These are phyloP conservation scores for Penicillium sp. DNA, from an alignment of 2,329 filamentous ascomycete genomes.

Conservation along the genomic window DNA sequence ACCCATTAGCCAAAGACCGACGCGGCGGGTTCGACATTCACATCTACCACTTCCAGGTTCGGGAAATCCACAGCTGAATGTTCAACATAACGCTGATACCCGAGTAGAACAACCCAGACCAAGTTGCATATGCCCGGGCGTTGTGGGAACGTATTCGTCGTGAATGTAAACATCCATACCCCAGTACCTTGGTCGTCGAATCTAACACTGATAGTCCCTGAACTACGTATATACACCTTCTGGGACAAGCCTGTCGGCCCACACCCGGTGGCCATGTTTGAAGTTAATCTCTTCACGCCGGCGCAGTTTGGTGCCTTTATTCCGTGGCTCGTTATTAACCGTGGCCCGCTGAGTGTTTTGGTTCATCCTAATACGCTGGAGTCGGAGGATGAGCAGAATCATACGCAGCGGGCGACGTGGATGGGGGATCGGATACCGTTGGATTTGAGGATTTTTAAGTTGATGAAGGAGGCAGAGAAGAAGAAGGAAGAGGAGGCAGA, in stretches of 20 bases:
- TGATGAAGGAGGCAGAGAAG: constrained; percentile 25
- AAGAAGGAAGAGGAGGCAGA: constrained; percentile 13
- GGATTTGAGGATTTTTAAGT: constrained; percentile 39
- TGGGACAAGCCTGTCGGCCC: constrained; percentile 76
- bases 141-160: constrained; percentile 73
- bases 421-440: constrained; percentile 45
- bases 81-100: not conserved
- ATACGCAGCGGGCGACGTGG: constrained; percentile 45
- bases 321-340: constrained; percentile 75
- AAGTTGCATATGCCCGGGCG: constrained; percentile 63
- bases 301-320: constrained; percentile 86
- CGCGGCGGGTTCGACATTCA: constrained; percentile 80
- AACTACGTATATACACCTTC: constrained; percentile 73
- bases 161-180: constrained; percentile 58
- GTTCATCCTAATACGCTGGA: constrained; percentile 71
- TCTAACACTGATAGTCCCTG: constrained; percentile 59
- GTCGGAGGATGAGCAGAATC: constrained; percentile 50
- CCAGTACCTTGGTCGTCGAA: not conserved
- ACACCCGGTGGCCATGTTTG: constrained; percentile 83
- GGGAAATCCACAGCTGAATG: not conserved
- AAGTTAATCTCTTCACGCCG: constrained; percentile 82
- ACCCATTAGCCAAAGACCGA: constrained; percentile 61
- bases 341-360: constrained; percentile 72
- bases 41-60: constrained; percentile 69
- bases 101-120: constrained; percentile 53